Evolutionary conservation across 129 eudicot species (phyloP).

Genomic region (Sambucus nigra): DNA sequence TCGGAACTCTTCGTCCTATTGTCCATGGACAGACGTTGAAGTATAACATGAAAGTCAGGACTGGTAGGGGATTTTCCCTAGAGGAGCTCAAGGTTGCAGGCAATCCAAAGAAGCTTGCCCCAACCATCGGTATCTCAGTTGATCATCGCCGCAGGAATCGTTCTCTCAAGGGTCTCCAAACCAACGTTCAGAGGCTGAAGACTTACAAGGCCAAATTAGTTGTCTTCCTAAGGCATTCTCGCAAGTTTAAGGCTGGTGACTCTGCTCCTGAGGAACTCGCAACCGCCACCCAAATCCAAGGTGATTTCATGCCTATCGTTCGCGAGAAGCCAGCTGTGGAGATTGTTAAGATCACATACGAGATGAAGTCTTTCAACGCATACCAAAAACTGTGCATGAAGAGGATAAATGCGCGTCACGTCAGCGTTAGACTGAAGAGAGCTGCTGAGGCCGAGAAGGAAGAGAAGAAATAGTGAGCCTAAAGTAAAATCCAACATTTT

Average conservation of each 20-base stretch:
- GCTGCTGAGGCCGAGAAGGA: constrained; percentile 75
- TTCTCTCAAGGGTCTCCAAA: constrained; percentile 47
- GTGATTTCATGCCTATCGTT: too few species aligned
- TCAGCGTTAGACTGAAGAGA: constrained; percentile 57
- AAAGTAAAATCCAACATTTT: too few species aligned
- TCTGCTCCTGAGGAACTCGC: too few species aligned
- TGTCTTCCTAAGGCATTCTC: constrained; percentile 43
- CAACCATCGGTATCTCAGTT: constrained; percentile 58
- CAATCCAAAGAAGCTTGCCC: constrained; percentile 57
- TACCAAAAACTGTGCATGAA: constrained; percentile 53
- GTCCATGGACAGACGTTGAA: background rate
- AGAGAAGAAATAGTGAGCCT: constrained; percentile 40
- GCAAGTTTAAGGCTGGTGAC: too few species aligned
- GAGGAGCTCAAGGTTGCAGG: constrained; percentile 61
- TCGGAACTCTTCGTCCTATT: background rate
- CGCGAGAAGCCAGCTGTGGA: too few species aligned
- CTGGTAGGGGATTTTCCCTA: too few species aligned
- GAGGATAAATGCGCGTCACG: constrained; percentile 44
- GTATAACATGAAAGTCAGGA: too few species aligned
- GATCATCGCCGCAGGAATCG: too few species aligned
- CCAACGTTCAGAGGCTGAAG: constrained; percentile 65
- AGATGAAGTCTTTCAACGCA: constrained; percentile 54
- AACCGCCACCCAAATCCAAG: too few species aligned
- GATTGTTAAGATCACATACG: constrained; percentile 57
- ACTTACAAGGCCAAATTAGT: constrained; percentile 58